Evolutionary conservation across 768 basidiomycete genomes (phyloP).

Genomic region (Saitozyma podzolica): DNA sequence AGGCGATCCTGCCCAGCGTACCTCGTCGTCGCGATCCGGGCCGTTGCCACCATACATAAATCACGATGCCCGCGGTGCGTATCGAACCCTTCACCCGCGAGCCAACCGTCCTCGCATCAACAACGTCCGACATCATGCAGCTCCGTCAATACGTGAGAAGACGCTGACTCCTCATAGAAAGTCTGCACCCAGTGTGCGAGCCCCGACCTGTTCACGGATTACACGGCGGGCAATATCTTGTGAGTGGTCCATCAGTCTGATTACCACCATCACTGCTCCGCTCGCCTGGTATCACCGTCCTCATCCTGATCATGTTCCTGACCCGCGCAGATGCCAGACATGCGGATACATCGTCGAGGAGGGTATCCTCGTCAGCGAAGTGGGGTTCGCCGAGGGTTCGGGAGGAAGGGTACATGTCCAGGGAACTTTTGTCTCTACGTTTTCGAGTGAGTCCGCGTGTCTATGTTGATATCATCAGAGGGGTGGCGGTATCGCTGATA

Average conservation of each 20-base stretch:
- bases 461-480: not conserved
- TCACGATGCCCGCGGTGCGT: slow-evolving; percentile 7
- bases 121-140: too few species aligned
- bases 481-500: not conserved
- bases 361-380: slow-evolving; percentile 88
- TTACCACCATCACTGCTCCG: too few species aligned
- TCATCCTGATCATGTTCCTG: too few species aligned
- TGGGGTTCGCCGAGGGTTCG: slow-evolving; percentile 91
- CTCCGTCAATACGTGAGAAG: not conserved
- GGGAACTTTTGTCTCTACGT: slow-evolving; percentile 86
- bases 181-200: slow-evolving; percentile 15
- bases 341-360: slow-evolving; percentile 92
- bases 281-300: too few species aligned
- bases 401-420: slow-evolving; percentile 93
- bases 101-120: not conserved
- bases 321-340: slow-evolving; percentile 22
- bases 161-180: slow-evolving; percentile 6
- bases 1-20: too few species aligned
- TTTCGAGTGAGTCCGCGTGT: slow-evolving; percentile 68
- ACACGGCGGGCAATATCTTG: slow-evolving; percentile 21
- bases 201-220: slow-evolving; percentile 17
- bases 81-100: slow-evolving; percentile 7
- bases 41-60: too few species aligned
- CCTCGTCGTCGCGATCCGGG: too few species aligned
- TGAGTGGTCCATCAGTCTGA: slow-evolving; percentile 5